Evolutionary conservation across 2,329 filamentous ascomycete genomes (phyloP), one percentile per base, ranked within the genome.

Genomic region (Neofusicoccum sp.): DNA sequence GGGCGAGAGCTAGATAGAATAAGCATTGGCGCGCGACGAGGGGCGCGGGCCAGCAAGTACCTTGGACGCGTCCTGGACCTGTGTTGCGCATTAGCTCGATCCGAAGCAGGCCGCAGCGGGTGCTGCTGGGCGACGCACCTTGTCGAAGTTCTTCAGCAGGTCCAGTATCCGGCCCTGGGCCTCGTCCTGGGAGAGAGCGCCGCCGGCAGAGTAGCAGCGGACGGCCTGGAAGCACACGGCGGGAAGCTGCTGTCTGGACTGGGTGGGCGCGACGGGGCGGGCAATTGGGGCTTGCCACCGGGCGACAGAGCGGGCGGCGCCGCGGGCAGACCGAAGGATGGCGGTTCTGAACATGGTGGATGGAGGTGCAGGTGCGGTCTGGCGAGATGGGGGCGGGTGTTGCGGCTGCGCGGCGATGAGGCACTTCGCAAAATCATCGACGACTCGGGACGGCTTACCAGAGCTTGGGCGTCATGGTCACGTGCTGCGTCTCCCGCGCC

Each of bases 91-190:
- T 75, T 70, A 75, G 71, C 59, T 61, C n/a, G 33, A 53, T 45
- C 59, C 59, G 30, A 61, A 47, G 43, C 33, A 12, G 20, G 49
- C 49, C 58, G 58, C 30, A 28, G 47, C 38, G 9, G 40, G 6
- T 30, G 26, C 36, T 43, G 24, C 31, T 33, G 41, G 31, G 16
- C 33, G 30, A 31, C 82, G 68, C 77, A 93, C 90, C 89, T 99
- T 99, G 82, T 99, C 95, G 76, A 98, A 99, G 77, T 93, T 93
- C 81, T 92, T 89, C 78, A 99, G 79, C 72, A 99, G 83, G 78
- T 91, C 90, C 77, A 96, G 84, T 83, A 98, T 97, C 75, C 93
- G 87, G 63, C 90, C 91, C 81, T 96, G 89, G 62, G 96, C 90
- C 81, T 96, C 91, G 61, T 87, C 82, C 83, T 92, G 89, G 71